Percentiles rank a stretch among this genome's conserved stretches.
Evolutionary conservation across 2,329 filamentous ascomycete genomes (phyloP).

Genomic region (Colletotrichum musicola): DNA sequence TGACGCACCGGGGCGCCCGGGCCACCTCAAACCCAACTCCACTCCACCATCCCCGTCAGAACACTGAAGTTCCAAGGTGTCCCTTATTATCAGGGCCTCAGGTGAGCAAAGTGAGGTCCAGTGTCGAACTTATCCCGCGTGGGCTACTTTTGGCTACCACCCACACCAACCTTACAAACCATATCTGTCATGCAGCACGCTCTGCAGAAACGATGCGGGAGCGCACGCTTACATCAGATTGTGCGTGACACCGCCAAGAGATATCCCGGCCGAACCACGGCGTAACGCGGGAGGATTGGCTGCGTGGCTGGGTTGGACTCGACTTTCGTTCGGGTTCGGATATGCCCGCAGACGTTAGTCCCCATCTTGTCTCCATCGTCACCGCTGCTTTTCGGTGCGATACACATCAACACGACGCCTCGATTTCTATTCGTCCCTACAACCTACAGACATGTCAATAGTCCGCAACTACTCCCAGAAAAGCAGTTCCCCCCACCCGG

Average conservation of each 20-base stretch:
- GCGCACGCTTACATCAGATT: conserved; percentile 35
- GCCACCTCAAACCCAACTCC: not conserved
- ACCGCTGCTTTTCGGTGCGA: conserved; percentile 9
- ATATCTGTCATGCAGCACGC: conserved; percentile 22
- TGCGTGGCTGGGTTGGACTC: conserved; percentile 11
- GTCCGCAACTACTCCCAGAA: not conserved
- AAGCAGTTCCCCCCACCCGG: conserved; percentile 1
- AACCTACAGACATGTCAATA: conserved; percentile 4
- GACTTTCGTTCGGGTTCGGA: conserved; percentile 9
- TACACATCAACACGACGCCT: not conserved
- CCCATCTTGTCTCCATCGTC: conserved; percentile 20
- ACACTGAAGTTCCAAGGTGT: too few relatives aligned
- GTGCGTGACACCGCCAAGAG: conserved; percentile 2
- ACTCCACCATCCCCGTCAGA: too few relatives aligned
- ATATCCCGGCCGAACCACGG: conserved; percentile 8
- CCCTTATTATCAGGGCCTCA: too few relatives aligned
- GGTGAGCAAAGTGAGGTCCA: too few relatives aligned
- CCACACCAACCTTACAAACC: conserved; percentile 28
- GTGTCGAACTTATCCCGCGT: too few relatives aligned
- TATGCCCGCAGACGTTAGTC: conserved; percentile 14
- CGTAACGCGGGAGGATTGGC: not conserved
- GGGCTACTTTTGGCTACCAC: conserved; percentile 15
- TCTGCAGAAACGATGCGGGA: conserved; percentile 18
- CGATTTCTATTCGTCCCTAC: not conserved
- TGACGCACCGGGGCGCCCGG: conserved; percentile 30